Evolutionary conservation across 345 rosid genomes (phyloP).

Genomic region (Capsella bursapastoris): DNA sequence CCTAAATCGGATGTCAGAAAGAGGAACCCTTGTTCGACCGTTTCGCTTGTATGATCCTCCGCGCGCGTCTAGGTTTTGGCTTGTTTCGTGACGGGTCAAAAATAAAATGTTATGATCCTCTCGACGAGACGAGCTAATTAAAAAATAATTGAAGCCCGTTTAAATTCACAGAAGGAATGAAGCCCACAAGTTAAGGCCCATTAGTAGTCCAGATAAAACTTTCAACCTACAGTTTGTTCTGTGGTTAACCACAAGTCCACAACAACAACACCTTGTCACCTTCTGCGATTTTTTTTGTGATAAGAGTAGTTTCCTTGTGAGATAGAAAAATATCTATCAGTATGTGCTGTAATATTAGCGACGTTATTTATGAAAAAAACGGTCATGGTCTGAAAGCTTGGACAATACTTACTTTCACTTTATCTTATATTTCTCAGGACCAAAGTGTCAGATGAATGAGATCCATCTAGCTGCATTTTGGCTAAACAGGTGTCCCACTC

Average conservation of each 20-base stretch:
- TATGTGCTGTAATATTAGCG: too few species aligned
- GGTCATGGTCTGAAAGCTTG: slow-evolving; percentile 30
- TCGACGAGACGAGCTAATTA: neutral
- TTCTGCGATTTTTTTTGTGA: too few species aligned
- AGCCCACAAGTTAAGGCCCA: neutral
- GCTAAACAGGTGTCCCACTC: slow-evolving; percentile 28
- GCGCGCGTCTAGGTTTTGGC: slow-evolving; percentile 18
- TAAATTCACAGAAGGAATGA: neutral
- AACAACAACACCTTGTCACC: too few species aligned
- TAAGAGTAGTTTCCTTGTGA: too few species aligned
- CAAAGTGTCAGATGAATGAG: slow-evolving; percentile 29
- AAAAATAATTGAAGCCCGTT: neutral
- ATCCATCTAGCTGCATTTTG: slow-evolving; percentile 40
- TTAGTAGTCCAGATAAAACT: neutral
- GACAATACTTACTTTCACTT: neutral
- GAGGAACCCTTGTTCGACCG: slow-evolving; percentile 19
- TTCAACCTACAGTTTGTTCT: too few species aligned
- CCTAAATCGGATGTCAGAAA: neutral
- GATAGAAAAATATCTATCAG: too few species aligned
- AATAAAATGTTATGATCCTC: neutral
- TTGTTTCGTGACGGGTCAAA: slow-evolving; percentile 14
- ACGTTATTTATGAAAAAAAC: neutral
- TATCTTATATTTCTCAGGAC: slow-evolving; percentile 30
- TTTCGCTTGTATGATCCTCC: neutral
- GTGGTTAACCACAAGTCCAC: too few species aligned